Evolutionary conservation across 2,329 filamentous ascomycete genomes (phyloP).

Genomic region (Botryotinia narcissicola): DNA sequence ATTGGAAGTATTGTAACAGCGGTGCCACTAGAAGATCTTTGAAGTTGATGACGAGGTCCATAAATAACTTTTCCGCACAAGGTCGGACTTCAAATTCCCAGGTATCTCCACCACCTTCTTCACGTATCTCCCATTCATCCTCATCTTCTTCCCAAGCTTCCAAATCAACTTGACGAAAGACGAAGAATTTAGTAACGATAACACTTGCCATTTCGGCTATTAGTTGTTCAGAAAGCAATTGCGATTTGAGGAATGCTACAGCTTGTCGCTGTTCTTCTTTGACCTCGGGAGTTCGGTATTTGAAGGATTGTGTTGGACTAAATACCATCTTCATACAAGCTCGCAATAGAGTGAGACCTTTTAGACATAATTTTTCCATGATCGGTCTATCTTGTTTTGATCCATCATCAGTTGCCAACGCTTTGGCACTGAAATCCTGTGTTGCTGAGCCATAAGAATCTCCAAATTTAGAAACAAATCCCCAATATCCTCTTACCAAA

Average conservation of each 20-base stretch:
- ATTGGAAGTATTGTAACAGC: constrained; percentile 77
- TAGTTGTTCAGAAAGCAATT: constrained; percentile 74
- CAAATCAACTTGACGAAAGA: constrained; percentile 81
- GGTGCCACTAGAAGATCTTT: constrained; percentile 78
- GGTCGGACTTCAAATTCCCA: constrained; percentile 92
- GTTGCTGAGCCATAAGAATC: constrained; percentile 60
- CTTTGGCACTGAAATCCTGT: constrained; percentile 44
- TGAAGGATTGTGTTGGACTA: constrained; percentile 77
- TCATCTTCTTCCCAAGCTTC: constrained; percentile 92
- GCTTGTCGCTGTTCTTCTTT: constrained; percentile 75
- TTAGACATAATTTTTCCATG: constrained; percentile 75
- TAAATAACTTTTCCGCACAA: constrained; percentile 89
- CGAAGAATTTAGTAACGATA: constrained; percentile 83
- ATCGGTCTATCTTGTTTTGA: constrained; percentile 57
- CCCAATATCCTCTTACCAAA: constrained; percentile 83
- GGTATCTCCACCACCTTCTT: constrained; percentile 78
- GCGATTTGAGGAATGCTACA: constrained; percentile 64
- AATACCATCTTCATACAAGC: constrained; percentile 84
- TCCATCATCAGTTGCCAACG: constrained; percentile 46
- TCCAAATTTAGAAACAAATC: constrained; percentile 72
- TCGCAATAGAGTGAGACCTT: constrained; percentile 77
- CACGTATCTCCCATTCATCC: constrained; percentile 90
- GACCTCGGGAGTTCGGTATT: constrained; percentile 70
- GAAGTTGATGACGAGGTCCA: constrained; percentile 87
- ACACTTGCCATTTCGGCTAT: constrained; percentile 79